Conservation (phyloP, 2,329 filamentous ascomycete genomes). For the Aspergillus sergii region DNA sequence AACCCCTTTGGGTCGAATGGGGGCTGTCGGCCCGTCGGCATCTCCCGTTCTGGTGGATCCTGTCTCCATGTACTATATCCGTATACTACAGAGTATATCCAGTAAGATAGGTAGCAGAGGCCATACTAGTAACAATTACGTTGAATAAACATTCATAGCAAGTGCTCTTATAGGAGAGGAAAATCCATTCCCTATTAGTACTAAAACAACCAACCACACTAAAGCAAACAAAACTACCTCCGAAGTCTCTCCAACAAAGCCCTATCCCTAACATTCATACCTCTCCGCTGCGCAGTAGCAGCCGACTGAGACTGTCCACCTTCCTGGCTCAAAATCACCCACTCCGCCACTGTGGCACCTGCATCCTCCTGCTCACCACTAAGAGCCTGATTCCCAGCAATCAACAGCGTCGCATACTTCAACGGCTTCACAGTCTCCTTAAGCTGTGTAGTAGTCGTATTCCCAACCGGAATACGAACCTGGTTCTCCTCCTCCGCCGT, state of each 20-base stretch:
- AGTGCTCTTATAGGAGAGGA: background rate
- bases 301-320: background rate
- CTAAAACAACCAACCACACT: background rate
- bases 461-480: conserved; percentile 42
- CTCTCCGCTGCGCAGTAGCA: background rate
- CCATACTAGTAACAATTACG: no score
- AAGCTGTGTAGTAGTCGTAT: conserved; percentile 46
- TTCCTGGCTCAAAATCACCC: conserved; percentile 44
- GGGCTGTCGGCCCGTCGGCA: background rate
- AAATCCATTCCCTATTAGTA: background rate
- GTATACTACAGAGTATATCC: no score
- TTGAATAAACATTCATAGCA: no score
- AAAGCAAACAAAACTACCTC: background rate
- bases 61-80: no score
- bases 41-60: background rate
- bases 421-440: conserved; percentile 35
- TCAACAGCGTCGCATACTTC: conserved; percentile 46
- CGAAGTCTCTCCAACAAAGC: conserved; percentile 8
- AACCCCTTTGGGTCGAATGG: background rate
- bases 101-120: no score
- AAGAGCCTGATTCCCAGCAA: conserved; percentile 47
- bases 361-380: conserved; percentile 38
- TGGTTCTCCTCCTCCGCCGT: conserved; percentile 33
- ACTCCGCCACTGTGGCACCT: conserved; percentile 52
- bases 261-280: conserved; percentile 12